Evolutionary conservation across 2,329 filamentous ascomycete species (phyloP), one percentile per base, ranked within the genome.

Genomic region (Diaporthe sp.): DNA sequence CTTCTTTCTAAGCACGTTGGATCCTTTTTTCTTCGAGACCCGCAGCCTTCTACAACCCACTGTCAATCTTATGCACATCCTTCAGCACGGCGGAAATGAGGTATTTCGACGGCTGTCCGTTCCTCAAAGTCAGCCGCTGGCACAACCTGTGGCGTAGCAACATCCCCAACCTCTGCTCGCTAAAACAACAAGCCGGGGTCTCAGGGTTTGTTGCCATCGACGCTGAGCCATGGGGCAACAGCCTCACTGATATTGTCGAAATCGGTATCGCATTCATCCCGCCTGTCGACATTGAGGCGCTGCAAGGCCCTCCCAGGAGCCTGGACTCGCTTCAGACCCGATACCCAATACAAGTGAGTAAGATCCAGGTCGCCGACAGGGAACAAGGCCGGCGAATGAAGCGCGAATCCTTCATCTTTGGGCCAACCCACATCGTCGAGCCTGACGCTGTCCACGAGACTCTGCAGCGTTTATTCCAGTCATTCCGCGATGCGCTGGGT

Each of bases 241-340:
- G 59, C 27, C 59, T 63, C 19, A 63, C 59, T 47, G 59, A 63
- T 63, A 47, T 63, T n/a, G 59, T n/a, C 59, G 59, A 63, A 47
- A 32, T 63, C 39, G 59, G 59, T 17, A 47, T 63, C 17, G 59
- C 59, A 30, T 63, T 63, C 59, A 63, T 63, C 39, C 59, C 59
- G 39, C 59, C 10, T 44, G 25, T 63, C 59, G 39, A 63, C 5
- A 63, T 32, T 32, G 39, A 63, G 39, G 39, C 17, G 25, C 59
- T 63, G 25, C 59, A 63, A n/a, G 59, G 39, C 59, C 39, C 59
- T 44, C 59, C 59, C 27, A 63, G 39, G 15, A 63, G 39, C 39
- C 59, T 63, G 19, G 39, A 32, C 59, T 63, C 39, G 9, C 59
- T 63, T 63, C 59, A 63, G 27, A 8, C 59, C 59, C 59, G 39